Conservation (phyloP, 257 asterid species). For the Plantago major region DNA sequence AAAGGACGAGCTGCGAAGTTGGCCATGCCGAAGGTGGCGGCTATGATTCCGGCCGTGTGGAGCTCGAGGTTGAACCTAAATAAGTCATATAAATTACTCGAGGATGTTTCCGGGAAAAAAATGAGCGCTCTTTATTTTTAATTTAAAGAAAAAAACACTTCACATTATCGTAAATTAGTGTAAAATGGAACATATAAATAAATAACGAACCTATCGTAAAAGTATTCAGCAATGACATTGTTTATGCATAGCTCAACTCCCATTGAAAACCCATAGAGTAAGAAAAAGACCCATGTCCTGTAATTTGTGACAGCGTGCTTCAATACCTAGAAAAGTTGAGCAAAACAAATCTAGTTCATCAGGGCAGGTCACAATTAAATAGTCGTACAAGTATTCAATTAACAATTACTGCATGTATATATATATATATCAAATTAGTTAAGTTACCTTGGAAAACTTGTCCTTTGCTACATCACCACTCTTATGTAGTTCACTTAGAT, state of each 20-base stretch:
- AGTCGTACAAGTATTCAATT: no score
- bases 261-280: conserved; percentile 5
- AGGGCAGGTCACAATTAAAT: no score
- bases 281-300: conserved; percentile 9
- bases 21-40: conserved; percentile 5
- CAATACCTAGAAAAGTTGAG: neutral
- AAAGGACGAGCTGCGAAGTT: conserved; percentile 2
- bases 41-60: conserved; percentile 2
- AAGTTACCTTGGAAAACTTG: neutral
- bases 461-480: conserved; percentile 9
- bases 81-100: neutral
- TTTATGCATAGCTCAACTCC: conserved; percentile 11
- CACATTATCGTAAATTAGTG: no score
- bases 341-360: neutral
- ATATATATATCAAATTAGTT: neutral
- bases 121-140: no score
- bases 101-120: no score
- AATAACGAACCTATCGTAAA: neutral
- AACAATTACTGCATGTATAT: no score
- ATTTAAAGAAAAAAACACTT: no score
- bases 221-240: no score
- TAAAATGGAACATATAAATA: no score
- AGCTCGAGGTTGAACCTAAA: neutral
- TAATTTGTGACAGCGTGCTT: conserved; percentile 6
- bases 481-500: conserved; percentile 1